phyloP scores from a whole-genome alignment of 495 filamentous ascomycete genomes.

The Hypoxylon lienhwacheense region DNA sequence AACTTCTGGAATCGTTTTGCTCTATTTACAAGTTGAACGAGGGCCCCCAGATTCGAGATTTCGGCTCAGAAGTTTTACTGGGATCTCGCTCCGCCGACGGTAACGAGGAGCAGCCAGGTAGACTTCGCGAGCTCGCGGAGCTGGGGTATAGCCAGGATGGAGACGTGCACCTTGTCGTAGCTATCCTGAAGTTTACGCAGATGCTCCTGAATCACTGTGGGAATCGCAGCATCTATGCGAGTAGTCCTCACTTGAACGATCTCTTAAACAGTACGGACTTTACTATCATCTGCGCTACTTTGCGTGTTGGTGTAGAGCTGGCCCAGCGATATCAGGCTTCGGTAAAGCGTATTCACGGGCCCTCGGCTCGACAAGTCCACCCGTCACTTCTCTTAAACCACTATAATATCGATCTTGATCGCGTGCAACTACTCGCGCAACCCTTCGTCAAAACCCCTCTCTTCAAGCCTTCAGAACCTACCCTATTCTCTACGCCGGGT shows the following conservation, averaged over 20 bases:
- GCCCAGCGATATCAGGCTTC: constrained; percentile 92
- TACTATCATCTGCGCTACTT: constrained; percentile 69
- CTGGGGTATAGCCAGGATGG: constrained; percentile 70
- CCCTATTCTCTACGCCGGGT: constrained; percentile 44
- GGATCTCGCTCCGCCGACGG: constrained; percentile 46
- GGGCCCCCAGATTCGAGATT: constrained; percentile 77
- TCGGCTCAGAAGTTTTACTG: constrained; percentile 64
- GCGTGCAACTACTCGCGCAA: constrained; percentile 76
- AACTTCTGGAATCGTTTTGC: constrained; percentile 77
- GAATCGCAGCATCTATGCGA: constrained; percentile 93
- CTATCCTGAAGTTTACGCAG: constrained; percentile 79
- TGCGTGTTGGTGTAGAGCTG: constrained; percentile 77
- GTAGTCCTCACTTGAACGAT: constrained; percentile 81
- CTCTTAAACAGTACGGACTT: constrained; percentile 85
- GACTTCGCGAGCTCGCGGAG: constrained; percentile 52
- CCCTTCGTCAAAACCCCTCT: constrained; percentile 74
- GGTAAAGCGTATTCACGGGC: constrained; percentile 63
- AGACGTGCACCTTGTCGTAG: constrained; percentile 76
- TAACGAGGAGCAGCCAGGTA: constrained; percentile 44
- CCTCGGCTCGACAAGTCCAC: constrained; percentile 63
- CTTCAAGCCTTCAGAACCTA: constrained; percentile 45
- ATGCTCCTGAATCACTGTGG: constrained; percentile 92
- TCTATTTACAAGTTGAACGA: constrained; percentile 77
- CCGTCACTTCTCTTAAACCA: constrained; percentile 76
- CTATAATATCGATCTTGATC: constrained; percentile 92